Conservation (phyloP, 2,329 filamentous ascomycete species). For the Claviceps monticola region DNA sequence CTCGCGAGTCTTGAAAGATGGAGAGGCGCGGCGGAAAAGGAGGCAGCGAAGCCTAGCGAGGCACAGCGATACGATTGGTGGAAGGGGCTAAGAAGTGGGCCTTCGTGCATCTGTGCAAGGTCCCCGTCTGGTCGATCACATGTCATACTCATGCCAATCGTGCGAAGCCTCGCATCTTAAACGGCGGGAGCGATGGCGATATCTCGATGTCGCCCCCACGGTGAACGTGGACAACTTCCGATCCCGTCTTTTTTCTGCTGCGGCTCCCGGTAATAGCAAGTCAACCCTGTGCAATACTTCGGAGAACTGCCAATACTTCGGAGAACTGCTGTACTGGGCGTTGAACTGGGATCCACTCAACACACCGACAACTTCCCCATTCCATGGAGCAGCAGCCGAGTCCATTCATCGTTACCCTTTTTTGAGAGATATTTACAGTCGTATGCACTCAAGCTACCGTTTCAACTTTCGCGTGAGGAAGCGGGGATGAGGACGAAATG, state of each 20-base stretch:
- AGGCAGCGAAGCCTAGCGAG: background rate
- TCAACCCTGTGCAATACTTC: background rate
- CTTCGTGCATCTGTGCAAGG: background rate
- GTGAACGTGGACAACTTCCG: background rate
- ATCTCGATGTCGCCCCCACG: background rate
- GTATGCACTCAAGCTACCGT: background rate
- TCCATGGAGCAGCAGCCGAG: background rate
- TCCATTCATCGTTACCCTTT: background rate
- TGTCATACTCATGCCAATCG: background rate
- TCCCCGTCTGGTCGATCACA: background rate
- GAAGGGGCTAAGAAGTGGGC: background rate
- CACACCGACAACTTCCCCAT: background rate
- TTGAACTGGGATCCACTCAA: background rate
- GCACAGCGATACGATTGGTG: background rate
- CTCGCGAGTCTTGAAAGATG: background rate
- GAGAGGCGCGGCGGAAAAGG: background rate
- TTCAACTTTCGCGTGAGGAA: background rate
- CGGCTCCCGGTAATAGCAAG: background rate
- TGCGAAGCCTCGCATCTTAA: background rate
- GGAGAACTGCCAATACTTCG: background rate
- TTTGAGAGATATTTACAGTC: background rate
- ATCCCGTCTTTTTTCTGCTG: background rate
- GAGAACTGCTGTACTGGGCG: background rate
- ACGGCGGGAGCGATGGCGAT: background rate
- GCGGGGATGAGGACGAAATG: too few relatives aligned